Evolutionary conservation across 1,284 basidiomycete genomes (phyloP), one percentile per base, ranked within the genome.

Genomic region (Rhodotorula sp.): DNA sequence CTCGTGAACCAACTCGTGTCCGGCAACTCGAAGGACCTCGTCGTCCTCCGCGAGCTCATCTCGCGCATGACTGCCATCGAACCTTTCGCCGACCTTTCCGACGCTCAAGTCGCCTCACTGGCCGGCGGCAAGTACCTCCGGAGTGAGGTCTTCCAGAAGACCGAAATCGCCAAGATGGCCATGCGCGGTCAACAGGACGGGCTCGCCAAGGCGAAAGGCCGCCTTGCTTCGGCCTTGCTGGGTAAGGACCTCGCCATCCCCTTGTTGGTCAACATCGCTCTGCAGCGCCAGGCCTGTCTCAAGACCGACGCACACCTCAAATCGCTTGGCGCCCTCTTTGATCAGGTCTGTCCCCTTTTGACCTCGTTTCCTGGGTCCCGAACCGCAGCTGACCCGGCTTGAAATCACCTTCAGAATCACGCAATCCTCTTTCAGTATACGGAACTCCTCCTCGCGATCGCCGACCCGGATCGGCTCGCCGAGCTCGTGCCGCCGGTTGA

Each of bases 41-140:
- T 95, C 48, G 91, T 99, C 49, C 84, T 99, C 31, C 88, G 91
- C 58, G 94, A 97, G 79, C 83, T 99, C 64, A 91, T 99, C 68
- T 90, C 89, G 84, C 92, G 94, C 80, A 97, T 98, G 93, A 90
- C 92, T 6, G 94, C 92, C 7, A 92, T 97, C 73, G 91, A 97
- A 78, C 91, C 92, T 16, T 84, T 97, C 62, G 91, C 91, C 1
- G 92, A 89, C 80, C 84, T 98, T 58, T 92, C 93, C 1, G 92
- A 97, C 73, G 85, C 88, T 0, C 95, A 99, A 80, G 87, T 99
- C 60, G 82, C 86, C 48, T 92, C 92, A 2, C 93, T 97, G 86
- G 90, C 91, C 4, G 93, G 95, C 66, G 97, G 97, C 0, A 89
- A 90, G 1, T 85, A 88, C 49, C 85, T 99, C 71, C 88, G 93